Base-by-base conservation (phyloP, 495 filamentous ascomycete species). In the Peziza echinospora region DNA sequence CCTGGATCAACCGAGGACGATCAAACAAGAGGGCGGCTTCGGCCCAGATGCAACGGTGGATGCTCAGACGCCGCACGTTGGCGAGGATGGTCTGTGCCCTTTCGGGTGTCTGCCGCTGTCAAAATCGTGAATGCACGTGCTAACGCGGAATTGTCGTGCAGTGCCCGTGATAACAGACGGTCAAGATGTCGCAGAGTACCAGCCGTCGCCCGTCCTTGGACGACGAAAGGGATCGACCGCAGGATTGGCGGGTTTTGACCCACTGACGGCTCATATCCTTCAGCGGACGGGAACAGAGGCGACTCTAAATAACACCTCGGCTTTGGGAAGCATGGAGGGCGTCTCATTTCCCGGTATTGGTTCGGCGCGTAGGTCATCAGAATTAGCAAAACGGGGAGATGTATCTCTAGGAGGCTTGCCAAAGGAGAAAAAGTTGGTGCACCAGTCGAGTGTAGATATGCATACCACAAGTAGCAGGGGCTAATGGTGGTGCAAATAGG, bases 281-380 rank as follows among this genome's bases (percentile, higher is more conserved):
- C 73, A 80, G 58, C 76, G 84, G 54, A 84, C 82, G 44, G 83
- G 83, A 60, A 83, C 78, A 17, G 74, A 80, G 50, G 75, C 72
- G 46, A 72, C 74, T 13, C 74, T 81, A 37, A 77, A 7, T 66
- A 76, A 34, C 80, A 77, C 53, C 61, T 80, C 43, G 73, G 80
- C 47, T 62, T 68, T n/a, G 53, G 64, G 48, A 55, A 70, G 64
- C 55, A 63, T 63, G 51, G 68, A 71, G 49, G 67, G 70, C 5
- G 68, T 69, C 19, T 37, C 51, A 66, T 71, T n/a, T n/a, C n/a
- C n/a, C n/a, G n/a, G n/a, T n/a, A n/a, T 44, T 63, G 65, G 45
- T 70, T 66, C 53, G 67, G 62, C 55, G 54, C 17, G 49, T 58
- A 47, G 56, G 59, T 48, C 51, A 55, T 48, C 51, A 55, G 48